Evolutionary conservation across 2,329 filamentous ascomycete species (phyloP), one percentile per base, ranked within the genome.

Genomic region (Didymella arachidicola): DNA sequence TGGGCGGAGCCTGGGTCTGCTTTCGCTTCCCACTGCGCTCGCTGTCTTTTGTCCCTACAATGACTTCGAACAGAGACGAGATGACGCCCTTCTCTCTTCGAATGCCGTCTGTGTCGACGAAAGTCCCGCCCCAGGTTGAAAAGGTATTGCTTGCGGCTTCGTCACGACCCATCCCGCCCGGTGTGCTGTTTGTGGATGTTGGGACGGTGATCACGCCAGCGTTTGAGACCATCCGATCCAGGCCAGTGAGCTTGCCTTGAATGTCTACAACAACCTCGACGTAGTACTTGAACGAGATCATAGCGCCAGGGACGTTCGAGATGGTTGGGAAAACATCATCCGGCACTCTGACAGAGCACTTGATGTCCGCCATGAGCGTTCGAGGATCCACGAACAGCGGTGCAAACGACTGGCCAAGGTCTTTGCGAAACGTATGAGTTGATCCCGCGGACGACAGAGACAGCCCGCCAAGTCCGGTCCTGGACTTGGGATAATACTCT

Each of bases 271-370:
- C 89, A 2, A 97, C 91, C 76, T 99, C 95, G 19, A 97, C 85
- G 66, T 93, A 91, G 72, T 99, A 98, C 66, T 89, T 92, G 80
- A 99, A 98, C 68, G 89, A 93, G 64, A 99, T 95, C 88, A 98
- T 95, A 32, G 91, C 89, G 3, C 94, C 93, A 0, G 95, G 95
- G 0, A 97, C 92, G 53, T 89, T 89, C 27, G 87, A 88, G 62
- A 98, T 98, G 2, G 93, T 97, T 0, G 95, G 94, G 67, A 98
- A 98, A 0, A 88, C 88, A 70, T 97, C 92, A 63, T 96, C 92
- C 0, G 95, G 95, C 2, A 98, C 86, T 66, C 92, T 88, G 16
- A 99, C 87, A 3, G 90, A 90, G 4, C 93, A 90, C 16, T 89
- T 95, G 41, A 98, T 87, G 44, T 89, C 89, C 1, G 93, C 88